A percentile compares a stretch with the other conserved stretches of the same genome.
These are phyloP conservation scores for Candida qinlingensis DNA, from an alignment of 805 yeast genomes.

Conservation along the genomic window DNA sequence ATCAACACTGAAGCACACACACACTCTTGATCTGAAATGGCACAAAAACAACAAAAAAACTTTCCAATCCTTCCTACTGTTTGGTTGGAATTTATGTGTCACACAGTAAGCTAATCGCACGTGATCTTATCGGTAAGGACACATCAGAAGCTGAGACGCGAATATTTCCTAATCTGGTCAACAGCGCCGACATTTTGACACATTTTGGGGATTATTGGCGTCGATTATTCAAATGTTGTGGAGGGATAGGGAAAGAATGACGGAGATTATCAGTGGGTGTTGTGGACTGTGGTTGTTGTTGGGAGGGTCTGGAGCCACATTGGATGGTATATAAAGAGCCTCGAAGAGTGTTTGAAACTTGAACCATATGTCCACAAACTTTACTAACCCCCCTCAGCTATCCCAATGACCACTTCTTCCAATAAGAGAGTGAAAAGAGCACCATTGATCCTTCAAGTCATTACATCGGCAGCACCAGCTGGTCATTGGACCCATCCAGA, in stretches of 20 bases:
- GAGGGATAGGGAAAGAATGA: neutral
- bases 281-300: too few relatives aligned
- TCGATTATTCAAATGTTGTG: neutral
- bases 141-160: too few relatives aligned
- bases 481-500: conserved; percentile 35
- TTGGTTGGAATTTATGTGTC: neutral
- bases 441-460: conserved; percentile 28
- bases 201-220: neutral
- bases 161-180: too few relatives aligned
- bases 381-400: neutral
- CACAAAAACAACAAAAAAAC: too few relatives aligned
- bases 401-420: neutral
- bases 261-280: neutral
- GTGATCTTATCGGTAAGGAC: neutral
- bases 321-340: too few relatives aligned
- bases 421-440: conserved; percentile 5
- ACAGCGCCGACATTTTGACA: neutral
- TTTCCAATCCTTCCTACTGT: neutral
- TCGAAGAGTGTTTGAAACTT: too few relatives aligned
- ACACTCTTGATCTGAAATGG: too few relatives aligned
- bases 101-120: neutral
- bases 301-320: too few relatives aligned
- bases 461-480: conserved; percentile 25
- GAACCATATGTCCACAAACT: too few relatives aligned
- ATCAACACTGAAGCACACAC: too few relatives aligned